Conservation (phyloP, 805 yeast species). For the Zygotorulaspora florentina region DNA sequence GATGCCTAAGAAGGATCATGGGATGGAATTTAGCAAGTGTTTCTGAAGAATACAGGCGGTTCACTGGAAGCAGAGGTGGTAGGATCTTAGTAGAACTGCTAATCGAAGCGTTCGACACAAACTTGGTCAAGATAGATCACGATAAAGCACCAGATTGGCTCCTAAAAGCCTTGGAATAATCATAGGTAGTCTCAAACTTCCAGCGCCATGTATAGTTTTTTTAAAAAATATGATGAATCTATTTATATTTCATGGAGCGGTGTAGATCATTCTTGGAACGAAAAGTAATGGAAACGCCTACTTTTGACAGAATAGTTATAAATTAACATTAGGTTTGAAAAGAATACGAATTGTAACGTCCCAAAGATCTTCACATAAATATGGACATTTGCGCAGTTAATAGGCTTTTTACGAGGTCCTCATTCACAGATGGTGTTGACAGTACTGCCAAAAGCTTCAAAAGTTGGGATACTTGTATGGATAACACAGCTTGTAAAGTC, state of each 20-base stretch:
- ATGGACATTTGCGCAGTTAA: slow-evolving; percentile 12
- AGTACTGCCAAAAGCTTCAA: slow-evolving; percentile 47
- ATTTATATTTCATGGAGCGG: background rate
- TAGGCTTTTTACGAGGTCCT: slow-evolving; percentile 15
- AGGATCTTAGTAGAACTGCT: slow-evolving; percentile 85
- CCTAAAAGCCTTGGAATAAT: slow-evolving; percentile 21
- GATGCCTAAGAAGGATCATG: slow-evolving; percentile 86
- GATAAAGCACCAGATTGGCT: slow-evolving; percentile 34
- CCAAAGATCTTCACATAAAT: too few species aligned
- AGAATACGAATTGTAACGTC: too few species aligned
- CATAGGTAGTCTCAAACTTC: background rate
- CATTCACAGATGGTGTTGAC: slow-evolving; percentile 23
- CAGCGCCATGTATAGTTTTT: background rate
- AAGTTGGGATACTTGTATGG: slow-evolving; percentile 78
- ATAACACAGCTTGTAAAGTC: slow-evolving; percentile 67
- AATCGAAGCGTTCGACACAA: slow-evolving; percentile 53
- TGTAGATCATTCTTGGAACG: background rate
- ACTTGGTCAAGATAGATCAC: slow-evolving; percentile 29
- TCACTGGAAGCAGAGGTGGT: slow-evolving; percentile 90
- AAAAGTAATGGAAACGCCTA: background rate
- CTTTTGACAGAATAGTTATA: background rate
- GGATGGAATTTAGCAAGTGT: slow-evolving; percentile 97
- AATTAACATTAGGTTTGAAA: background rate
- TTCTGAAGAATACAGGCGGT: slow-evolving; percentile 88
- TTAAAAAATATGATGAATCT: background rate